Conservation (phyloP, 192 early-diverging fungal genomes). For the Entophlyctis luteolus region DNA sequence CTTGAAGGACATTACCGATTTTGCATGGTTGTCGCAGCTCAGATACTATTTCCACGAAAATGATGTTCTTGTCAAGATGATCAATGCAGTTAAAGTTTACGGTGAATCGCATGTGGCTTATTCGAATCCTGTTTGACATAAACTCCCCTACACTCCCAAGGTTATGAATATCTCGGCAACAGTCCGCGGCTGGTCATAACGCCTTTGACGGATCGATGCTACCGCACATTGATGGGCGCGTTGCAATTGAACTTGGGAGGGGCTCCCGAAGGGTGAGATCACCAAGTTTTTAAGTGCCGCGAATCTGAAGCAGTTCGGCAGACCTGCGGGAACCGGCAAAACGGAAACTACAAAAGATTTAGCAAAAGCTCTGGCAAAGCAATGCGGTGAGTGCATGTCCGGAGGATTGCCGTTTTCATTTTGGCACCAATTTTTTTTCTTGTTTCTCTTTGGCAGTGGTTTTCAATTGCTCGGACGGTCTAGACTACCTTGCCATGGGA, state of each 20-base stretch:
- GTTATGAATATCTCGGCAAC: slow-evolving; percentile 52
- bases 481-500: slow-evolving; percentile 65
- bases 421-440: not conserved
- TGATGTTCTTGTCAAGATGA: slow-evolving; percentile 58
- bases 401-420: not conserved
- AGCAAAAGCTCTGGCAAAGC: slow-evolving; percentile 64
- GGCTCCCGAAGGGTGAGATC: slow-evolving; percentile 52
- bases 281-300: slow-evolving; percentile 6
- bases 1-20: slow-evolving; percentile 50
- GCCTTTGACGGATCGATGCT: slow-evolving; percentile 61
- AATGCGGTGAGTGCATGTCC: slow-evolving; percentile 40
- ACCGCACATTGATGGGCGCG: slow-evolving; percentile 59
- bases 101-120: slow-evolving; percentile 61
- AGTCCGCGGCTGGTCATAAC: slow-evolving; percentile 57
- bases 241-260: slow-evolving; percentile 62
- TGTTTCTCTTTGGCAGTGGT: slow-evolving; percentile 33
- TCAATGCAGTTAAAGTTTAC: slow-evolving; percentile 59
- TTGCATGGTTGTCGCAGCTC: slow-evolving; percentile 59
- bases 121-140: too few species aligned
- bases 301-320: not conserved
- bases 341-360: slow-evolving; percentile 67
- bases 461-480: slow-evolving; percentile 66
- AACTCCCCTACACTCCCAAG: too few species aligned
- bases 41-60: slow-evolving; percentile 62
- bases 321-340: slow-evolving; percentile 52